These are phyloP conservation scores for Thalassiosira exigua DNA, from an alignment of 352 stramenopile species.

Conservation along the genomic window DNA sequence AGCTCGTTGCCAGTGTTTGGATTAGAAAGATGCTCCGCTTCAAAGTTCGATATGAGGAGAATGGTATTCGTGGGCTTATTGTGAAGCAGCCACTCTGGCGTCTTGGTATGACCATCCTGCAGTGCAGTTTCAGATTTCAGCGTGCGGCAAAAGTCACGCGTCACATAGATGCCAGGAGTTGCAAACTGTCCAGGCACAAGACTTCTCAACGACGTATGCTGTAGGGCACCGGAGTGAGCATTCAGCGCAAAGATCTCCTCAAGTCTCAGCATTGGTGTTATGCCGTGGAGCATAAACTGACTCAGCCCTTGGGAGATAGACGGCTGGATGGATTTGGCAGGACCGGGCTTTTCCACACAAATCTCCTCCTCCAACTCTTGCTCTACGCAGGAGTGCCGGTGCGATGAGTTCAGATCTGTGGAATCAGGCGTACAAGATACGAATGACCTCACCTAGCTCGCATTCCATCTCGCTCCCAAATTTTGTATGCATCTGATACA, in stretches of 20 bases:
- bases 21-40: conserved; percentile 4
- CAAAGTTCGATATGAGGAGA: conserved; percentile 25
- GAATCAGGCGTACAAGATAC: too few relatives aligned
- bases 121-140: background rate
- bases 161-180: background rate
- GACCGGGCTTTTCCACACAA: conserved; percentile 3
- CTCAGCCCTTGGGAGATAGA: background rate
- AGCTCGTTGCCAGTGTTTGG: background rate
- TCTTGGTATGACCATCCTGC: conserved; percentile 24
- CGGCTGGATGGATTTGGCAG: background rate
- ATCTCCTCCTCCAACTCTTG: conserved; percentile 20
- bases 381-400: too few relatives aligned
- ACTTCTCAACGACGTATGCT: background rate
- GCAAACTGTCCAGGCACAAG: conserved; percentile 15
- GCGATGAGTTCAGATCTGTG: too few relatives aligned
- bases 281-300: conserved; percentile 1
- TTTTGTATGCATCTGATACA: conserved; percentile 2
- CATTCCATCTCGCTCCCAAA: conserved; percentile 6
- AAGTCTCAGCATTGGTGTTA: too few relatives aligned
- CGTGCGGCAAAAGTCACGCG: conserved; percentile 10
- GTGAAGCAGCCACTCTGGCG: conserved; percentile 5
- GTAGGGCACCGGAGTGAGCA: conserved; percentile 1
- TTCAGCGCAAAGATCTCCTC: too few relatives aligned
- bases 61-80: too few relatives aligned
- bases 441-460: too few relatives aligned